Evolutionary conservation across 768 basidiomycete genomes (phyloP), one percentile per base, ranked within the genome.

Genomic region (Lentinula sp.): DNA sequence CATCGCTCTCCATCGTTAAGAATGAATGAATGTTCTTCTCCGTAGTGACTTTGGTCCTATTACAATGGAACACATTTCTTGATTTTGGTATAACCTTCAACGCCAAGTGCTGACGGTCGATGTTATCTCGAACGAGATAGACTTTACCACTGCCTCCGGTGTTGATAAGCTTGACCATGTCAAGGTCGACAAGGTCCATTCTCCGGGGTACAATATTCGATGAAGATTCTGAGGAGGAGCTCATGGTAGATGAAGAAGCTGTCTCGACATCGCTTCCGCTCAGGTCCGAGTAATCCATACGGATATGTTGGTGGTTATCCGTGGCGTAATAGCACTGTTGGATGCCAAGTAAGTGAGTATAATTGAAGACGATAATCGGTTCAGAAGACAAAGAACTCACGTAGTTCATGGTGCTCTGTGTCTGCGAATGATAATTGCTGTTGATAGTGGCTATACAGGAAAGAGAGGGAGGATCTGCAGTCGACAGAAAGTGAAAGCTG

Each of bases 71-170:
- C 8, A 45, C 18, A 15, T 42, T 56, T 32, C 43, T 50, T 12
- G 57, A 41, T 52, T 69, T 68, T 33, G 61, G 61, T 4, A 66
- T 63, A 12, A 64, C 60, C 50, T 72, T 72, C 53, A 72, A 48
- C 0, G 65, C 66, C 23, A 63, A 66, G 20, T 57, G 53, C 39
- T 64, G 54, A 20, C 41, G 33, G 6, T 59, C 60, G 23, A 36
- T 15, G 46, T 61, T 65, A 59, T 67, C 61, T 12, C 62, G 61
- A 6, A 62, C 69, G 42, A 69, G 64, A 28, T 51, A 60, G 23
- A 71, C 67, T 13, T 56, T 61, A 36, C 66, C 63, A 49, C 61
- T 62, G 32, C 55, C 55, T 35, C 61, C 61, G 16, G 36, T 57
- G 39, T 41, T 54, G 58, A 63, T 57, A 35, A 60, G 41, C 32